These are phyloP conservation scores for Pseudogymnoascus sp. DNA, from an alignment of 2,329 filamentous ascomycete species.

Conservation along the genomic window DNA sequence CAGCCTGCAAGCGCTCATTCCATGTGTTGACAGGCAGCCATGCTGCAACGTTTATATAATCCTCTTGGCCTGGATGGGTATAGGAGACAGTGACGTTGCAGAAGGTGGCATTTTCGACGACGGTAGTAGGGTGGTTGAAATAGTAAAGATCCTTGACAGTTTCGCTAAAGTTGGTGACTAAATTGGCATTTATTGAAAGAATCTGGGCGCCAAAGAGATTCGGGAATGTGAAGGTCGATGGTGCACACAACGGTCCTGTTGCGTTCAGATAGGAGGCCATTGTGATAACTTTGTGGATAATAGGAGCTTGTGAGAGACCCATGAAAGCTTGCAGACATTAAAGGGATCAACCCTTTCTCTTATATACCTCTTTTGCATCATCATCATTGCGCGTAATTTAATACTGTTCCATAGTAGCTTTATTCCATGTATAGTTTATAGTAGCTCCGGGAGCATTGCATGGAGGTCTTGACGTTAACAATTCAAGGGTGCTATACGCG, in stretches of 20 bases:
- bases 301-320: background rate
- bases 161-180: background rate
- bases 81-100: constrained; percentile 28
- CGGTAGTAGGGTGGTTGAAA: background rate
- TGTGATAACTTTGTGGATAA: background rate
- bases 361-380: background rate
- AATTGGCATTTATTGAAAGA: background rate
- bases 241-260: background rate
- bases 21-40: constrained; percentile 24
- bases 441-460: background rate
- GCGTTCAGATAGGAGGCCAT: background rate
- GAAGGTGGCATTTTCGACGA: constrained; percentile 15
- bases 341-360: background rate
- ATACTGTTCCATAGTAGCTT: background rate
- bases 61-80: constrained; percentile 22
- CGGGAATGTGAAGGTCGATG: background rate
- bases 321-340: background rate
- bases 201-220: background rate
- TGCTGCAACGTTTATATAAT: constrained; percentile 21
- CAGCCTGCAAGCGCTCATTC: constrained; percentile 27
- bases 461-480: background rate
- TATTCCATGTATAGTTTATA: background rate
- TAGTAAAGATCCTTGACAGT: background rate
- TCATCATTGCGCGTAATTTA: background rate
- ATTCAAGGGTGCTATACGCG: background rate